Base-by-base conservation (phyloP, 495 filamentous ascomycete genomes). In the Penicillium turbatum region DNA sequence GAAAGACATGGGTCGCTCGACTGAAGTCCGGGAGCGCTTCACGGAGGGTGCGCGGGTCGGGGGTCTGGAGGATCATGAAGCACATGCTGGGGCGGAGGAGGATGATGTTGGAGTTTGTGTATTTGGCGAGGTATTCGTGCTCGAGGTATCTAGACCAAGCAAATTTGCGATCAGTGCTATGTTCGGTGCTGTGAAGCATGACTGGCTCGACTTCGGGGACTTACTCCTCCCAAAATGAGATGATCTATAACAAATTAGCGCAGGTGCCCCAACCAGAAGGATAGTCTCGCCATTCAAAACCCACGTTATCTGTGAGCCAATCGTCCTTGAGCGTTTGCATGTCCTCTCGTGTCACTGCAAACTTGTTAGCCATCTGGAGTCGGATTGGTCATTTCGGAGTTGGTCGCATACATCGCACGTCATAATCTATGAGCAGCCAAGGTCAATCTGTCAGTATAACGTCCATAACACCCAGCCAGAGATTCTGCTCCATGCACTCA, bases 191-290 rank as follows among this genome's bases (percentile, higher is more conserved):
- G 56, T 12, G 26, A 30, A 44, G n/a, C 30, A 38, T 21, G 29
- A 34, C 15, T 17, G 53, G 34, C 30, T 19, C 19, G 47, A 31
- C 24, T 51, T 11, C 37, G 52, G 35, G 39, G 37, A 75, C 83
- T 71, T 84, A 96, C 83, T 97, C 93, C 79, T 97, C 88, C 92
- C 93, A 98, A 67, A 98, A 98, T 46, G 90, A 87, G 43, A 98
- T 98, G 43, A 78, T 65, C 74, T 78, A 55, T 53, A 42, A 60
- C 35, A 50, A 43, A 26, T 66, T 55, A 62, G 49, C 37, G 53
- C 27, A 38, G 32, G 51, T 55, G 36, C 41, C 19, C 32, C 9
- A 53, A 40, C 19, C 13, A 48, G n/a, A 30, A 51, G 48, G 26
- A 37, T 47, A 41, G 46, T 51, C 15, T 52, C 17, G 37, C 10